phyloP scores from a whole-genome alignment of 179 eudicot genomes.

The Beta corolliflora region DNA sequence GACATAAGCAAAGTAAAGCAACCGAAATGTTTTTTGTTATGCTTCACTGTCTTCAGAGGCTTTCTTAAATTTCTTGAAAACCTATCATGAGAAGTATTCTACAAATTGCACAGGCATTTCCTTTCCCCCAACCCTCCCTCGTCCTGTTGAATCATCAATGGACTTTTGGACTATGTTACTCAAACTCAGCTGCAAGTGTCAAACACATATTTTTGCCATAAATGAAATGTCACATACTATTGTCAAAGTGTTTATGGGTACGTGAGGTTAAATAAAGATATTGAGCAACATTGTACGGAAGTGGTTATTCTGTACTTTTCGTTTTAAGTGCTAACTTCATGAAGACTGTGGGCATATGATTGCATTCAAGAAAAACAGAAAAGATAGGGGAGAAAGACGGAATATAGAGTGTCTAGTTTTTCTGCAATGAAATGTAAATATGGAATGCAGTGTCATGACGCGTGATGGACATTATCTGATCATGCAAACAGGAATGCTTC shows the following conservation, averaged over 20 bases:
- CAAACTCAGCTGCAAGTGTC: neutral
- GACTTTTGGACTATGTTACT: neutral
- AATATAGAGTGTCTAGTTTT: neutral
- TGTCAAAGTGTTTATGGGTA: neutral
- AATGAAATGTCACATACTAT: neutral
- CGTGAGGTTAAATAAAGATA: neutral
- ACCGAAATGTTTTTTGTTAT: neutral
- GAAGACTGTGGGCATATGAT: neutral
- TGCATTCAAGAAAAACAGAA: neutral
- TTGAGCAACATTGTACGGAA: neutral
- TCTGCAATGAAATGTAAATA: neutral
- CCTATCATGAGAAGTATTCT: neutral
- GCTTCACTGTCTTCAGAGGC: conserved; percentile 5
- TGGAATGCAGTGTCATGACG: neutral
- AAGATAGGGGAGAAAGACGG: neutral
- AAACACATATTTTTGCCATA: neutral
- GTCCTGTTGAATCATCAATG: neutral
- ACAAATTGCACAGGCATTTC: neutral
- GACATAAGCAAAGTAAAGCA: neutral
- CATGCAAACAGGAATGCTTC: neutral
- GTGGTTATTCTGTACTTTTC: neutral
- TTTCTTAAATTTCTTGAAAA: neutral
- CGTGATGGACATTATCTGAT: neutral
- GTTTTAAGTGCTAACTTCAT: neutral
- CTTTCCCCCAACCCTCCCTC: neutral